Percentiles rank a stretch among this genome's conserved stretches.
phyloP scores from a whole-genome alignment of 2,329 filamentous ascomycete species.

The Colletotrichum lindemuthianum region DNA sequence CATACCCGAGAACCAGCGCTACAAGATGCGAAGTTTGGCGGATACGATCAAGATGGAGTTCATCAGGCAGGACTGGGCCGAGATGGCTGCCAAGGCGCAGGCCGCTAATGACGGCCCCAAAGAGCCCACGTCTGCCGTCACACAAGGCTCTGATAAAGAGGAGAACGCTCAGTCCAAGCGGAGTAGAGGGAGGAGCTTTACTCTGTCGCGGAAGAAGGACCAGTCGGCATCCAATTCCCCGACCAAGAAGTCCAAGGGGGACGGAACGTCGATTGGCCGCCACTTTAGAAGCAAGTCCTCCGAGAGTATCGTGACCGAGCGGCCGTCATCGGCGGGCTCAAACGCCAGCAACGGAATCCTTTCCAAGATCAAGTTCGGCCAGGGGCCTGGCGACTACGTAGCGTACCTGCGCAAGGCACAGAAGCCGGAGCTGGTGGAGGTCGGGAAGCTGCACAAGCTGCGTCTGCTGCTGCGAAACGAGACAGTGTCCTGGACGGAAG shows the following conservation, averaged over 20 bases:
- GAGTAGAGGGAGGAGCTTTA: conserved; percentile 81
- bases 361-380: conserved; percentile 77
- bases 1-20: conserved; percentile 91
- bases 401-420: conserved; percentile 83
- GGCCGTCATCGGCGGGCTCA: conserved; percentile 60
- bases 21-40: conserved; percentile 92
- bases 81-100: conserved; percentile 63
- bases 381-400: conserved; percentile 85
- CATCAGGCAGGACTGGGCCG: conserved; percentile 86
- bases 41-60: conserved; percentile 95
- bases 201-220: conserved; percentile 72
- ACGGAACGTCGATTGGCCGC: conserved; percentile 66
- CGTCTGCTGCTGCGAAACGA: conserved; percentile 91
- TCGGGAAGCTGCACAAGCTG: conserved; percentile 95
- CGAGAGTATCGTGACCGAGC: conserved; percentile 73
- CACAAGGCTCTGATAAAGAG: conserved; percentile 50
- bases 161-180: conserved; percentile 61
- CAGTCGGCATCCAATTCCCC: conserved; percentile 69
- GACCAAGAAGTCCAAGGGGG: conserved; percentile 78
- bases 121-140: conserved; percentile 42
- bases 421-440: conserved; percentile 85
- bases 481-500: conserved; percentile 94
- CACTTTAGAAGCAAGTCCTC: conserved; percentile 78
- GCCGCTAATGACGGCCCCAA: conserved; percentile 57
- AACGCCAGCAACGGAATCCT: conserved; percentile 68